These are phyloP conservation scores for Leptomonas pyrrhocoris DNA, from an alignment of 208 protist genomes.

Conservation along the genomic window DNA sequence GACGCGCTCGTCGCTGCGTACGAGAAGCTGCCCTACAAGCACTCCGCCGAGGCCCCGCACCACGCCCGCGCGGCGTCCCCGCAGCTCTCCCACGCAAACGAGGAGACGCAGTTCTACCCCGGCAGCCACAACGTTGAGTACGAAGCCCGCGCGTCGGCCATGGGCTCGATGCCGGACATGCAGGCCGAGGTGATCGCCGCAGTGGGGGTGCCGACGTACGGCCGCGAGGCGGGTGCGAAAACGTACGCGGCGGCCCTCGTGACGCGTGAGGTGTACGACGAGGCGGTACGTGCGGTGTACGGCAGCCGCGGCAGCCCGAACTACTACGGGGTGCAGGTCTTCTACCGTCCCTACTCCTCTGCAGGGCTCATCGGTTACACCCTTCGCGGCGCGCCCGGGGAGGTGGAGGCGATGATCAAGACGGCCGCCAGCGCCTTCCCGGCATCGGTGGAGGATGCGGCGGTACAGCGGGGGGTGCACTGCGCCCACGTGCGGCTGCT, in stretches of 20 bases:
- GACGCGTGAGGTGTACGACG: constrained; percentile 63
- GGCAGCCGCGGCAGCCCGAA: constrained; percentile 19
- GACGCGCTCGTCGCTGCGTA: constrained; percentile 81
- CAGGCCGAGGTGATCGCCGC: constrained; percentile 76
- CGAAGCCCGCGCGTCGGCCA: constrained; percentile 70
- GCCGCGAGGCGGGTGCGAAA: constrained; percentile 55
- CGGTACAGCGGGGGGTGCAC: constrained; percentile 38
- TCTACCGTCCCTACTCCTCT: constrained; percentile 83
- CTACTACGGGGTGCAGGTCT: constrained; percentile 61
- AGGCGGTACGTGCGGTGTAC: constrained; percentile 36
- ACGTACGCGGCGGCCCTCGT: constrained; percentile 69
- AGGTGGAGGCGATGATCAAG: constrained; percentile 43
- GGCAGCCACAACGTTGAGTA: constrained; percentile 59
- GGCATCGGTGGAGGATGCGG: constrained; percentile 33
- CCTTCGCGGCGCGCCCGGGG: constrained; percentile 53
- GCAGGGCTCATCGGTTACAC: constrained; percentile 83
- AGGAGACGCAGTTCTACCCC: constrained; percentile 80
- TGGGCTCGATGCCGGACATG: constrained; percentile 88
- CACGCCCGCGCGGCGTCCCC: constrained; percentile 44
- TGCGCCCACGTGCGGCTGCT: constrained; percentile 52
- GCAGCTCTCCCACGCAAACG: constrained; percentile 51
- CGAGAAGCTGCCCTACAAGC: constrained; percentile 74
- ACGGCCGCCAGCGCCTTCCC: constrained; percentile 48
- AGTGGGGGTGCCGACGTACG: constrained; percentile 64
- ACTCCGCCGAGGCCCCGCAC: constrained; percentile 75